Evolutionary conservation across 345 rosid genomes (phyloP).

Genomic region (Camelina neglecta): DNA sequence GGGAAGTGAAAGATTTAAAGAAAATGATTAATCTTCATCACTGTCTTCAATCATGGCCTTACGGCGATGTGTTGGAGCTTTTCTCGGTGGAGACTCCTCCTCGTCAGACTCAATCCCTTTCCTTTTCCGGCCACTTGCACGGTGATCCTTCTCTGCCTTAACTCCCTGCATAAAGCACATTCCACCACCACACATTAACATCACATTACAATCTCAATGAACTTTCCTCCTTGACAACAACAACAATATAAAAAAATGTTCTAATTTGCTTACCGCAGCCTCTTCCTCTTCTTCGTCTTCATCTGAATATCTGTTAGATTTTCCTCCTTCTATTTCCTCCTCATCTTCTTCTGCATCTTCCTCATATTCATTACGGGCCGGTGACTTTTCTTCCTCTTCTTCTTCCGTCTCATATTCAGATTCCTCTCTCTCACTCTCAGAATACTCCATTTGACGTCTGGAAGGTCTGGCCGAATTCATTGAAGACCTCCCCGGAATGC

Average conservation of each 20-base stretch:
- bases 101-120: constrained; percentile 88
- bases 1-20: neutral
- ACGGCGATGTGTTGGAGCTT: constrained; percentile 72
- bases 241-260: neutral
- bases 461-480: constrained; percentile 56
- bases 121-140: constrained; percentile 66
- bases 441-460: constrained; percentile 74
- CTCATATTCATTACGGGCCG: constrained; percentile 67
- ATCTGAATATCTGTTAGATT: constrained; percentile 64
- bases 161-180: constrained; percentile 55
- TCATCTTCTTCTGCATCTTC: constrained; percentile 79
- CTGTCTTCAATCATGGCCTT: constrained; percentile 90
- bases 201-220: constrained; percentile 13
- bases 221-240: neutral
- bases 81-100: constrained; percentile 86
- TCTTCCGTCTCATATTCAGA: constrained; percentile 97
- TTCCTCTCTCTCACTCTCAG: constrained; percentile 92
- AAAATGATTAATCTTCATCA: constrained; percentile 65
- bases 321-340: constrained; percentile 50
- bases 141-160: constrained; percentile 54
- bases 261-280: constrained; percentile 56
- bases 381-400: constrained; percentile 71
- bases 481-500: constrained; percentile 66
- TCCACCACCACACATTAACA: constrained; percentile 17
- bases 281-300: constrained; percentile 75